Base-by-base conservation (phyloP, 2,329 filamentous ascomycete species). In the Cercospora berteroae region DNA sequence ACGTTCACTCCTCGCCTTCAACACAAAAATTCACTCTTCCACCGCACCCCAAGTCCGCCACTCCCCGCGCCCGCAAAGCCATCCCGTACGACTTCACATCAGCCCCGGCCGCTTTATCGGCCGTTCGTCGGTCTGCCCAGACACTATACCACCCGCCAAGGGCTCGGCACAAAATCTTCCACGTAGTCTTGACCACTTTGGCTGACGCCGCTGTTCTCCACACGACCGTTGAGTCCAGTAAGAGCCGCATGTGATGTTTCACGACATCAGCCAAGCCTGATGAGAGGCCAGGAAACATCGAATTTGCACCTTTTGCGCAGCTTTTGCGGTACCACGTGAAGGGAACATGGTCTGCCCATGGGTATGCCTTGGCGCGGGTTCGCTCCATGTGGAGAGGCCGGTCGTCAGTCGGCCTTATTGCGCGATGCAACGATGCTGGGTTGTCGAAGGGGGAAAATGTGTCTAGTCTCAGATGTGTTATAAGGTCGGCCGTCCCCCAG, bases 181-280 rank as follows among this genome's bases (percentile, higher is more conserved):
- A 68, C 60, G 55, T 44, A 61, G 59, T 29, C 65, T 65, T 67
- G 66, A 64, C 57, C 61, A 61, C 48, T 56, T 67, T 56, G 50
- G 66, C 57, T 18, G n/a, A 20, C 50, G 61, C 23, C 27, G 36
- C 59, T 59, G 59, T 33, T 62, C 58, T 58, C 58, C 65, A 67
- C 61, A 57, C 3, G 13, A 4, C 10, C 18, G 31, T 56, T 42
- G 64, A 61, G 16, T 66, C 64, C 60, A 66, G 33, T 59, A 39
- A 60, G 39, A 52, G 61, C 50, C 61, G 48, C 31, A 52, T 59
- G 55, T 20, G 23, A 42, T 42, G 64, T 66, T 33, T n/a, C 31
- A 57, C 57, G 9, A 61, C 57, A 29, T 57, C 48, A 29, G 61
- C 61, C 61, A 64, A 64, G 61, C 31, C 20, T 36, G 23, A 31